These are phyloP conservation scores for Fusarium sp. DNA, from an alignment of 2,329 filamentous ascomycete genomes.

Conservation along the genomic window DNA sequence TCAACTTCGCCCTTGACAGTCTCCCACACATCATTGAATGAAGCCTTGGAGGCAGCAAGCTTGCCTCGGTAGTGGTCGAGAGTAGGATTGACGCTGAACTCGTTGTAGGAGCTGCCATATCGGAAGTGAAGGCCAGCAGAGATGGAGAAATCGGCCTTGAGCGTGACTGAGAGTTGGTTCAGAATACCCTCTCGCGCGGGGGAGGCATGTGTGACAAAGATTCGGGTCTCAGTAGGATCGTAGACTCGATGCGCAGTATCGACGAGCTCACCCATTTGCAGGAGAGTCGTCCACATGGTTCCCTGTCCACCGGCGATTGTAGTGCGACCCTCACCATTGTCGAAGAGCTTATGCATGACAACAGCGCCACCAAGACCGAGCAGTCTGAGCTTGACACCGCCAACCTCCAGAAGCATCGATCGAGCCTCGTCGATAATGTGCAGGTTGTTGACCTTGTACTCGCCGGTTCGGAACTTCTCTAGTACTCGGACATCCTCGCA, in stretches of 20 bases:
- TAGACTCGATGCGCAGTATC: constrained; percentile 99
- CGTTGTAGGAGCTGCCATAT: constrained; percentile 99
- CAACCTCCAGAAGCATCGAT: constrained; percentile 93
- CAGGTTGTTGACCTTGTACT: constrained; percentile 98
- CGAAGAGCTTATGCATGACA: constrained; percentile 99
- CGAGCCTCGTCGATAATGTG: constrained; percentile 99
- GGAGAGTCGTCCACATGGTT: constrained; percentile 98
- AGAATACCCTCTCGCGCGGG: constrained; percentile 96
- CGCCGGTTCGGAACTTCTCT: constrained; percentile 96
- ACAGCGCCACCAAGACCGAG: constrained; percentile 95
- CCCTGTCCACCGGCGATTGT: constrained; percentile 98
- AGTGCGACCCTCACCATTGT: constrained; percentile 97
- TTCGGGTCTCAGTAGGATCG: constrained; percentile 95
- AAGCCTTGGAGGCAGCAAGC: constrained; percentile 96
- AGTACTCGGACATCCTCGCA: constrained; percentile 98
- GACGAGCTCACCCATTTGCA: constrained; percentile 98
- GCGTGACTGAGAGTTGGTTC: constrained; percentile 96
- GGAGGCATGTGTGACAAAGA: constrained; percentile 97
- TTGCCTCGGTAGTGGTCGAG: constrained; percentile 99
- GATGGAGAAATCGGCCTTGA: constrained; percentile 98
- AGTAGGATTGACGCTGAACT: constrained; percentile 98
- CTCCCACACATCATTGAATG: constrained; percentile 99
- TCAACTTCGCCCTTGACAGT: constrained; percentile 97
- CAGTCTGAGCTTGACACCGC: constrained; percentile 94
- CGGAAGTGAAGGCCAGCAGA: constrained; percentile 98